Evolutionary conservation across 2,329 filamentous ascomycete genomes (phyloP), one percentile per base, ranked within the genome.

Genomic region (Plectosphaerella sp.): DNA sequence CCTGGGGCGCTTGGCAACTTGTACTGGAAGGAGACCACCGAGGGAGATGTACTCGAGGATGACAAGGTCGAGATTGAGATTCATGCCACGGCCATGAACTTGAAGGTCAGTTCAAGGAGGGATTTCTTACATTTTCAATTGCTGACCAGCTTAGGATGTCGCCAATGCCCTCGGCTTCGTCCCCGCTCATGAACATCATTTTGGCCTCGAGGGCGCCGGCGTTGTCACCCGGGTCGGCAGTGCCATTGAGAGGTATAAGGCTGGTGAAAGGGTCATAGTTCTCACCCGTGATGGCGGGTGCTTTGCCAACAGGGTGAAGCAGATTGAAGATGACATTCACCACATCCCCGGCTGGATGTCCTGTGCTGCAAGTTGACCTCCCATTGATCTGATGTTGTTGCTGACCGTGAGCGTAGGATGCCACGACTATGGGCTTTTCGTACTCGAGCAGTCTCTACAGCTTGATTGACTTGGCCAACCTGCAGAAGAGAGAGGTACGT

Each of bases 191-290:
- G 56, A 58, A 41, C 16, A 52, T 55, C 4, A 52, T 51, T 1
- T 51, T 12, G 48, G 48, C 9, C 4, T 6, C 18, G 58, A 61
- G 16, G 45, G 39, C 4, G 49, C 52, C 35, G 5, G 67, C 67
- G 54, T 4, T 7, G 28, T 33, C 28, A 33, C 28, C 11, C 28
- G 28, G 28, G 28, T 33, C 28, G 28, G 28, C 28, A 12, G 8
- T 12, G 28, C 28, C 28, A 9, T 33, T 33, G 28, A 33, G 8
- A 33, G 3, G 28, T 33, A 47, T 42, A 9, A 39, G 25, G 12
- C 14, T 8, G 43, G 49, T 7, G 28, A 51, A 11, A 42, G 43
- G 15, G 49, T 51, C 20, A 20, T 45, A 5, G 42, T 39, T 14
- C 22, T 14, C 37, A 42, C 11, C 20, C 14, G 15, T 2, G 57